These are phyloP conservation scores for Saccharomyces hybrid DNA, from an alignment of 1,139 yeast species.

Conservation along the genomic window DNA sequence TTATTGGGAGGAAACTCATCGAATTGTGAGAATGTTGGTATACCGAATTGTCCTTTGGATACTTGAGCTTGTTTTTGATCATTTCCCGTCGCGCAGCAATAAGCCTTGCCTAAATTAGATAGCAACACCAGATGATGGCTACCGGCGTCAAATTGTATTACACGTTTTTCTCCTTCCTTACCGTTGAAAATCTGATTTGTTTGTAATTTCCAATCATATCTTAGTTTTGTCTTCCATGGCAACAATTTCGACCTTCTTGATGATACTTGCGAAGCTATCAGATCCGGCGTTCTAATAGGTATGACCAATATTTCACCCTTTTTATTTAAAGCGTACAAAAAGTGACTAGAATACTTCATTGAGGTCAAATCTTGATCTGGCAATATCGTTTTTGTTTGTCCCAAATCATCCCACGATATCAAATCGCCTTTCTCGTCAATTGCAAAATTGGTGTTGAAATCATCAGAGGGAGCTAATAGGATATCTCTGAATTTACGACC, in stretches of 20 bases:
- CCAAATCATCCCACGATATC: conserved; percentile 49
- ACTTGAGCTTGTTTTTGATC: conserved; percentile 24
- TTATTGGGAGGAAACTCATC: conserved; percentile 27
- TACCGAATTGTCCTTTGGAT: conserved; percentile 74
- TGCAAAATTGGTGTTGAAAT: conserved; percentile 48
- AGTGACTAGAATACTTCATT: conserved; percentile 47
- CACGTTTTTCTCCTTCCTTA: conserved; percentile 37
- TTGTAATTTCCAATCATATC: conserved; percentile 20
- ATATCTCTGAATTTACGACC: conserved; percentile 51
- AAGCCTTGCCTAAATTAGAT: conserved; percentile 55
- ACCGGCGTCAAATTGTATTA: conserved; percentile 54
- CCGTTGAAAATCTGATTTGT: conserved; percentile 13
- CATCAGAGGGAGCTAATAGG: conserved; percentile 34
- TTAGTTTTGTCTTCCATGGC: conserved; percentile 23
- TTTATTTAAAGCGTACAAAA: conserved; percentile 49
- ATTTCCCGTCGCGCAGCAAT: conserved; percentile 50
- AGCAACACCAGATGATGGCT: conserved; percentile 56
- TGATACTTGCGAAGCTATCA: conserved; percentile 7
- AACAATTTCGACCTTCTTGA: conserved; percentile 16
- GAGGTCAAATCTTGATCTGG: conserved; percentile 39
- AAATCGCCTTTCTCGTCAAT: conserved; percentile 65
- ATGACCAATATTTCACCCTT: conserved; percentile 47
- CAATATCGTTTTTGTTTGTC: conserved; percentile 10
- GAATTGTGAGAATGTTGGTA: conserved; percentile 63
- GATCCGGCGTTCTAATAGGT: conserved; percentile 33